phyloP scores from a whole-genome alignment of 768 basidiomycete species.

The Scleroderma citrinum region DNA sequence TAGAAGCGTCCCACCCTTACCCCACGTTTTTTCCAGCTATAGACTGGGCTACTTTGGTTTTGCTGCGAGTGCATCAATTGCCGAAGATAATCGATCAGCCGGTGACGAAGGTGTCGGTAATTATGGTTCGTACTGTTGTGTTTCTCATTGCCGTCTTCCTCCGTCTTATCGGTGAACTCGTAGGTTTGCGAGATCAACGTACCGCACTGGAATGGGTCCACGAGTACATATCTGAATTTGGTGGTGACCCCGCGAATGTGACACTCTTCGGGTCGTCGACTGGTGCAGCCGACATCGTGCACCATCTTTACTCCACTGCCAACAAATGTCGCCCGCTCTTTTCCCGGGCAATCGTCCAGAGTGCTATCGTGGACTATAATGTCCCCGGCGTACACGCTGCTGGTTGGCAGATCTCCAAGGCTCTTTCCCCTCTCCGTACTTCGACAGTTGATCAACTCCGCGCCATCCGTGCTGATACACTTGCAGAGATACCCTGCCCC shows the following conservation, averaged over 20 bases:
- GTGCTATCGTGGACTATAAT: conserved; percentile 55
- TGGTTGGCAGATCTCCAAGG: conserved; percentile 61
- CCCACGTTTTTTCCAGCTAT: conserved; percentile 40
- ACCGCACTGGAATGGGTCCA: conserved; percentile 60
- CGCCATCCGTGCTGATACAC: conserved; percentile 48
- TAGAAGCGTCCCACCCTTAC: conserved; percentile 4
- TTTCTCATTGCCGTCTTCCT: conserved; percentile 1
- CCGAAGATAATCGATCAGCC: conserved; percentile 57
- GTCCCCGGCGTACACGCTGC: conserved; percentile 54
- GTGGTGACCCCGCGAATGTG: conserved; percentile 53
- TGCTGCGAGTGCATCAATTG: conserved; percentile 59
- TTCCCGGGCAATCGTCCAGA: conserved; percentile 72
- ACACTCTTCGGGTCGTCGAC: conserved; percentile 38
- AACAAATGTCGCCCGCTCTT: conserved; percentile 61
- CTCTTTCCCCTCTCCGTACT: conserved; percentile 51
- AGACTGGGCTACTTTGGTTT: conserved; percentile 74
- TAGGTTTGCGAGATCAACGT: conserved; percentile 61
- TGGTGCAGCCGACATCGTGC: conserved; percentile 50
- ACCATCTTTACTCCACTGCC: conserved; percentile 55
- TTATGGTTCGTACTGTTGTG: conserved; percentile 47
- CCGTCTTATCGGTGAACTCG: not conserved
- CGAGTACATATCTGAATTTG: conserved; percentile 54
- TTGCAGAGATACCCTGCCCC: conserved; percentile 46
- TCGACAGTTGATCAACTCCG: conserved; percentile 59
- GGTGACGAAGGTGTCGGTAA: conserved; percentile 74